These are phyloP conservation scores for Cytospora paraplurivora DNA, from an alignment of 2,329 filamentous ascomycete species.

Conservation along the genomic window DNA sequence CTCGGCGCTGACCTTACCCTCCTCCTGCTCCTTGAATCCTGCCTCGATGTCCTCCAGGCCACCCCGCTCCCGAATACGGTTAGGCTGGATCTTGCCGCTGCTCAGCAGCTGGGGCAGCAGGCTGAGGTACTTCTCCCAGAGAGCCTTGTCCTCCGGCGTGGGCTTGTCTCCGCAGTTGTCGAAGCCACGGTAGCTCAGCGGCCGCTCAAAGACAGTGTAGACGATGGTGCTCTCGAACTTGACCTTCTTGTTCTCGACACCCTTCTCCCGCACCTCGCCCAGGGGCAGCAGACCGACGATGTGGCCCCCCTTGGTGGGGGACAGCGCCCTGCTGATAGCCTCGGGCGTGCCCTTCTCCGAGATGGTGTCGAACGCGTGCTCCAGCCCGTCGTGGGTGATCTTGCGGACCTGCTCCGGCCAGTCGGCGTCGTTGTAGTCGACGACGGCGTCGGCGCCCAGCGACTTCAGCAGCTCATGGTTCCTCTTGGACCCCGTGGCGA, in stretches of 20 bases:
- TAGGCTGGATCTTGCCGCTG: constrained; percentile 37
- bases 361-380: constrained; percentile 37
- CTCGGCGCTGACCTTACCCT: constrained; percentile 38
- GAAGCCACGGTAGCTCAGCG: constrained; percentile 33
- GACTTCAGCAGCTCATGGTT: constrained; percentile 27
- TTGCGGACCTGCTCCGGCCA: constrained; percentile 57
- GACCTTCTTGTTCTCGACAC: constrained; percentile 33
- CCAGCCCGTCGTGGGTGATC: constrained; percentile 59
- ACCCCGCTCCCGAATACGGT: constrained; percentile 35
- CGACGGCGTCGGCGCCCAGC: constrained; percentile 28
- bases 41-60: constrained; percentile 35
- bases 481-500: constrained; percentile 28
- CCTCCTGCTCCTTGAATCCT: constrained; percentile 36
- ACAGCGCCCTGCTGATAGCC: constrained; percentile 34
- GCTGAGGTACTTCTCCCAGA: constrained; percentile 39
- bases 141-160: constrained; percentile 36
- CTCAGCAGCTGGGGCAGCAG: constrained; percentile 35
- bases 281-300: constrained; percentile 20
- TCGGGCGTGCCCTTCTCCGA: constrained; percentile 33
- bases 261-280: constrained; percentile 28
- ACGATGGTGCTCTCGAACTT: constrained; percentile 38
- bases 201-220: constrained; percentile 37
- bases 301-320: constrained; percentile 36
- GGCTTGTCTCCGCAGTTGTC: constrained; percentile 34
- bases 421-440: constrained; percentile 32